A percentile compares a stretch with the other conserved stretches of the same genome.
Conservation (phyloP, 495 filamentous ascomycete species). For the Penicillium canariense region DNA sequence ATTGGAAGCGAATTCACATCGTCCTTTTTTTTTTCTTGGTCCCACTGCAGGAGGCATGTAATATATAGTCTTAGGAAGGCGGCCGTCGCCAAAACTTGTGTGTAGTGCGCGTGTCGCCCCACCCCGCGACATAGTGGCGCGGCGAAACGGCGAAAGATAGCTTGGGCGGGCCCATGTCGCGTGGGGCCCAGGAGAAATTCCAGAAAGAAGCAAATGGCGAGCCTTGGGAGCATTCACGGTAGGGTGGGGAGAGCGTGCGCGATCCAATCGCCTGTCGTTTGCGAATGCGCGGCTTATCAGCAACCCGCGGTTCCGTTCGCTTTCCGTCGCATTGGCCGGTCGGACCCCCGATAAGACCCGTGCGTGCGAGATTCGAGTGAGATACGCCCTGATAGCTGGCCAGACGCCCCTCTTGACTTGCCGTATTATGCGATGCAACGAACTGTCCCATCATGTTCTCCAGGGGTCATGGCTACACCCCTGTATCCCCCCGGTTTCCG, state of each 20-base stretch:
- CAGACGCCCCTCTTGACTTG: not conserved
- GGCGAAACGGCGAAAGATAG: slow-evolving; percentile 14
- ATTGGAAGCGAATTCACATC: slow-evolving; percentile 21
- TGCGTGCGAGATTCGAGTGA: not conserved
- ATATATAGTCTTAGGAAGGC: slow-evolving; percentile 21
- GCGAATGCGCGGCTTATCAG: slow-evolving; percentile 24
- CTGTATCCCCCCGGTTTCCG: too few relatives aligned
- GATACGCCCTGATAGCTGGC: slow-evolving; percentile 15
- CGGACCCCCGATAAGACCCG: slow-evolving; percentile 13
- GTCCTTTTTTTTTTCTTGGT: slow-evolving; percentile 26
- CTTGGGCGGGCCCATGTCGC: slow-evolving; percentile 10
- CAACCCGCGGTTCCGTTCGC: slow-evolving; percentile 17
- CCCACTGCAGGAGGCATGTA: slow-evolving; percentile 17
- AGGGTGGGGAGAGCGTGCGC: too few relatives aligned
- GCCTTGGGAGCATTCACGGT: slow-evolving; percentile 6
- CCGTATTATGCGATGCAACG: not conserved
- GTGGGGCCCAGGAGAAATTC: slow-evolving; percentile 18
- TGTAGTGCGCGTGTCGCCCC: slow-evolving; percentile 1
- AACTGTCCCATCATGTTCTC: not conserved
- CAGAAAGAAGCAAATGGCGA: slow-evolving; percentile 29
- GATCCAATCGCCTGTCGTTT: too few relatives aligned
- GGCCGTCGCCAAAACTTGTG: not conserved
- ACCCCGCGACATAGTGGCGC: slow-evolving; percentile 22
- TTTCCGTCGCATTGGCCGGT: slow-evolving; percentile 11
- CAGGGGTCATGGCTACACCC: too few relatives aligned